A percentile compares a stretch with the other conserved stretches of the same genome.
Evolutionary conservation across 768 basidiomycete genomes (phyloP).

Genomic region (Boletus reticuloceps): DNA sequence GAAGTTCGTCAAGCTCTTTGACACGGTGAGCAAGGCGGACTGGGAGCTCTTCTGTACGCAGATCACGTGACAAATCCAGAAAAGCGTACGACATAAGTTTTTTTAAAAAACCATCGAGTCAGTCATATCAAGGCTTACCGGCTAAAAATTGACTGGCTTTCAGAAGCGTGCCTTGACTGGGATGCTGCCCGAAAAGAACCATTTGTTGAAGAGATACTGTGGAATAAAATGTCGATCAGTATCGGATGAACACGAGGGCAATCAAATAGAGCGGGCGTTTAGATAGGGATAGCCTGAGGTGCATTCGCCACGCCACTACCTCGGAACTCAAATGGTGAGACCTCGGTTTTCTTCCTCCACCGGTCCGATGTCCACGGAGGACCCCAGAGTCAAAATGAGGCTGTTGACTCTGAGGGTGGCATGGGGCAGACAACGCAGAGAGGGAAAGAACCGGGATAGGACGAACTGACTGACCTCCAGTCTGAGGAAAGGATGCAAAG

Average conservation of each 20-base stretch:
- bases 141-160: slow-evolving; percentile 17
- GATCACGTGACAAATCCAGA: no score
- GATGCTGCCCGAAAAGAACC: slow-evolving; percentile 18
- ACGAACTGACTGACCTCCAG: slow-evolving; percentile 60
- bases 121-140: slow-evolving; percentile 1
- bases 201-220: slow-evolving; percentile 16
- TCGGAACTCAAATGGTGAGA: not conserved
- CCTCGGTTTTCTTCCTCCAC: not conserved
- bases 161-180: slow-evolving; percentile 17
- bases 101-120: no score
- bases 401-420: no score
- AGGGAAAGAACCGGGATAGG: not conserved
- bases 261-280: not conserved
- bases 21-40: slow-evolving; percentile 17
- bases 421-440: not conserved
- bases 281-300: not conserved
- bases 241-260: not conserved
- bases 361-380: not conserved
- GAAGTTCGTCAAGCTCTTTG: slow-evolving; percentile 18
- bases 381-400: not conserved
- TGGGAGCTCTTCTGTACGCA: slow-evolving; percentile 10
- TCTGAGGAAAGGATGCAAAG: slow-evolving; percentile 90
- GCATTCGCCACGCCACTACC: not conserved
- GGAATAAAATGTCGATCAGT: not conserved
- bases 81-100: no score